Evolutionary conservation across 129 eudicot species (phyloP), one percentile per base, ranked within the genome.

Genomic region (Centrapalus pauciflorus): DNA sequence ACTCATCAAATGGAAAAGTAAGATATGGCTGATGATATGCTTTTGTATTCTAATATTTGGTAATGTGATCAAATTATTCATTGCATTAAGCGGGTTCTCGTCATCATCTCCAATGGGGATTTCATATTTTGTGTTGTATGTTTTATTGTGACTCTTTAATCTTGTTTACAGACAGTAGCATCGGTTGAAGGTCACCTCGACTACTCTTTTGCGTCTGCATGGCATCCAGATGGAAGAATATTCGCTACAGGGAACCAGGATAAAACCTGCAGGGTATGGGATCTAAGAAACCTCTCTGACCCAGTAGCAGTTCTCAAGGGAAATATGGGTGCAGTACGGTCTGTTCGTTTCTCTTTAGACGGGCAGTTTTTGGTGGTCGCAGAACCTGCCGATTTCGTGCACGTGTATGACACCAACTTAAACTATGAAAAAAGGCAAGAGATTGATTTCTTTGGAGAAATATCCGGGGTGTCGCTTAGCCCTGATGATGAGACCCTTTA

Each of bases 191-290:
- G 97, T 19, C 96, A 91, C 70, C 80, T 76, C 0, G 97, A 91
- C 85, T 91, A 75, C 75, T 91, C 97, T 5, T 91, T 91, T 29
- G 96, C 97, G 4, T 82, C 97, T 0, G 94, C 94, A 19, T 91
- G 97, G 97, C 87, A 87, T 72, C 97, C 97, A 0, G 80, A 85
- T 5, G 96, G 95, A 21, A 67, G 23, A 5, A 65, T 77, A 37
- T 83, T 91, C 60, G 96, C 96, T 25, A 87, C 96, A 0, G 96
- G 97, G 49, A 91, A 87, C 61, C 97, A 91, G 29, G 97, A 91
- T 80, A 87, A 87, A 64, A 91, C 97, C 7, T 87, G 97, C 72
- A 67, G 90, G 60, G 78, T 87, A 21, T 87, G 97, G 97, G 97
- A 91, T 61, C 12, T 85, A 33, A 56, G 97, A 67, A 91, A 91